These are phyloP conservation scores for Aureobasidium sp. DNA, from an alignment of 2,329 filamentous ascomycete species.

Conservation along the genomic window DNA sequence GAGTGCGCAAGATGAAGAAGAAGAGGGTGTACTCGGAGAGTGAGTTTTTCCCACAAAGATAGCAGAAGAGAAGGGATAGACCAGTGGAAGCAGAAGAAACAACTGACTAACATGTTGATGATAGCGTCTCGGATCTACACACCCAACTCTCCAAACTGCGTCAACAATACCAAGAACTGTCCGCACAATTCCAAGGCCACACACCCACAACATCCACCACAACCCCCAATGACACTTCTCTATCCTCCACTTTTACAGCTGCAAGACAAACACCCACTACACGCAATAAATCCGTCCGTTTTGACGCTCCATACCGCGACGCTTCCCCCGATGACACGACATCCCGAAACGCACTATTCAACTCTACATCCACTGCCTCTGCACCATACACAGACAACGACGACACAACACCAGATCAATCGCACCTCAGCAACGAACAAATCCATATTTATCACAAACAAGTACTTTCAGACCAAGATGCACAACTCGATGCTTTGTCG, in stretches of 20 bases:
- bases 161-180: slow-evolving; percentile 80
- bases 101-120: too few species aligned
- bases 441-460: slow-evolving; percentile 86
- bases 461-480: slow-evolving; percentile 90
- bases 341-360: slow-evolving; percentile 63
- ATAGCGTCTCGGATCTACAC: slow-evolving; percentile 43
- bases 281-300: slow-evolving; percentile 78
- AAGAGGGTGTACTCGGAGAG: slow-evolving; percentile 9
- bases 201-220: slow-evolving; percentile 52
- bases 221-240: slow-evolving; percentile 69
- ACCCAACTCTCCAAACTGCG: slow-evolving; percentile 72
- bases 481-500: slow-evolving; percentile 76
- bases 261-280: slow-evolving; percentile 45
- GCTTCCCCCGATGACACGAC: slow-evolving; percentile 48
- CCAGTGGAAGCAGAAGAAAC: too few species aligned
- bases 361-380: slow-evolving; percentile 34
- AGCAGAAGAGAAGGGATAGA: background rate
- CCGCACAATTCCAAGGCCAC: slow-evolving; percentile 79
- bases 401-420: slow-evolving; percentile 54
- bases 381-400: slow-evolving; percentile 72
- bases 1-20: slow-evolving; percentile 69
- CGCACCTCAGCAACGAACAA: slow-evolving; percentile 78
- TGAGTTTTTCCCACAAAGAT: slow-evolving; percentile 47
- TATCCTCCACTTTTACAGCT: slow-evolving; percentile 70
- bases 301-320: slow-evolving; percentile 64